phyloP scores from a whole-genome alignment of 371 early-diverging fungal species.

The Thermomucor indicae-seudaticae region DNA sequence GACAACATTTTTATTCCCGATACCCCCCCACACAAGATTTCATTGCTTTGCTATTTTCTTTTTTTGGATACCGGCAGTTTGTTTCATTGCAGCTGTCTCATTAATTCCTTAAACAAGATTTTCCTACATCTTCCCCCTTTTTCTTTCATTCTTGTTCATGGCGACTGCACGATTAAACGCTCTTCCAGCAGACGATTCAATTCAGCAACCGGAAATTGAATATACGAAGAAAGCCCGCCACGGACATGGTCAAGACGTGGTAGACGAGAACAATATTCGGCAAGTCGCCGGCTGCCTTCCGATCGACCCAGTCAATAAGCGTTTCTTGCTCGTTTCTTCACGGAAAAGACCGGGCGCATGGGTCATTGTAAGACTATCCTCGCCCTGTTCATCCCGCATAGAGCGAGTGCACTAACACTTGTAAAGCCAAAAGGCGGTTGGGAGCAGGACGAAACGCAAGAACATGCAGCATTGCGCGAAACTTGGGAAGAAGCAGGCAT shows the following conservation, averaged over 20 bases:
- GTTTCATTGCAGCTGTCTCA: too few relatives aligned
- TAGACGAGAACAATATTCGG: constrained; percentile 27
- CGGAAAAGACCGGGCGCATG: constrained; percentile 48
- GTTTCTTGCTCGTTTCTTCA: constrained; percentile 52
- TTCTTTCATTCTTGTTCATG: too few relatives aligned
- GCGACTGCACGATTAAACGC: not conserved
- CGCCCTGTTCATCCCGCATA: not conserved
- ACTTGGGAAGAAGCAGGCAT: constrained; percentile 70
- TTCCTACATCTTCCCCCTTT: too few relatives aligned
- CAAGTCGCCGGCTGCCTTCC: constrained; percentile 65
- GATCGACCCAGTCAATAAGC: constrained; percentile 42
- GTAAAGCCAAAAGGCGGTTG: constrained; percentile 64
- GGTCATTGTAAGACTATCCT: constrained; percentile 42
- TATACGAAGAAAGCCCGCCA: constrained; percentile 41
- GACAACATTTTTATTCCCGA: too few relatives aligned
- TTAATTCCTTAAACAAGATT: too few relatives aligned
- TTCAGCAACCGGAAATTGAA: constrained; percentile 16
- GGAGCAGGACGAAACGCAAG: constrained; percentile 64
- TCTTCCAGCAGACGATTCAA: not conserved
- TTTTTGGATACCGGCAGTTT: too few relatives aligned
- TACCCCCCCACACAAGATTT: too few relatives aligned
- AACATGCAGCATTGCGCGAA: constrained; percentile 60
- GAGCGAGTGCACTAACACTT: not conserved
- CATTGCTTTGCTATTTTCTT: too few relatives aligned
- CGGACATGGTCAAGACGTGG: constrained; percentile 34